Base-by-base conservation (phyloP, 306 rosid genomes). In the Malus fusca region DNA sequence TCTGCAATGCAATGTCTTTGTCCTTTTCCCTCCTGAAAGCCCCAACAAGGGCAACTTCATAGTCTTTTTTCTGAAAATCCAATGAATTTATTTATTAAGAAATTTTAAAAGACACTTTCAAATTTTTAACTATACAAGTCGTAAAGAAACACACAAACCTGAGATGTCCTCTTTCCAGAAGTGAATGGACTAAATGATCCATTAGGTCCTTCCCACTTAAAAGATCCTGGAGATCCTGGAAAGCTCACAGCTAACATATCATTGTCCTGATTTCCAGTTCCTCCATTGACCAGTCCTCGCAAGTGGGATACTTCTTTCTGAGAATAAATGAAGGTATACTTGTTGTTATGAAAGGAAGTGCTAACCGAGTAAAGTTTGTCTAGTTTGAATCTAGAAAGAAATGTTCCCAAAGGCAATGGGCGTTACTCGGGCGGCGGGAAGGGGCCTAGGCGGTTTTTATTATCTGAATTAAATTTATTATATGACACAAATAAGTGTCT, bases 1-100 rank as follows among this genome's bases (percentile, higher is more conserved):
- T 87, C 85, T 89, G 89, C 83, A 95, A 73, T 23, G 93, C 85
- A 80, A 66, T 79, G 31, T 92, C 98, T 79, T 88, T 92, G 69
- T 92, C 96, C 82, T 90, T 95, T 80, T 92, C 97, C 86, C 99
- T 89, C 81, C 90, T 85, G 71, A 95, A 90, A 80, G 99, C 99
- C 81, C 97, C 99, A 82, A 90, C 89, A 78, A 95, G 99, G 82
- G 97, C 97, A 76, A 90, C 82, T 69, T 95, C 99, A 66, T 88
- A 89, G 81, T 92, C 96, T 80, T 88, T 95, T 77, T 85, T 92
- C 99, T 95, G 88, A 5, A 75, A 56, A 68, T 26, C 75, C 9
- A 78, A 31, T 37, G 60, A 62, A 64, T n/a, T 73, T 60, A 63
- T 60, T 80, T 66, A 79, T 31, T 37, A 78, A 74, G 22, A 21